Conservation (phyloP, 345 rosid species). For the Luvunga scandens region DNA sequence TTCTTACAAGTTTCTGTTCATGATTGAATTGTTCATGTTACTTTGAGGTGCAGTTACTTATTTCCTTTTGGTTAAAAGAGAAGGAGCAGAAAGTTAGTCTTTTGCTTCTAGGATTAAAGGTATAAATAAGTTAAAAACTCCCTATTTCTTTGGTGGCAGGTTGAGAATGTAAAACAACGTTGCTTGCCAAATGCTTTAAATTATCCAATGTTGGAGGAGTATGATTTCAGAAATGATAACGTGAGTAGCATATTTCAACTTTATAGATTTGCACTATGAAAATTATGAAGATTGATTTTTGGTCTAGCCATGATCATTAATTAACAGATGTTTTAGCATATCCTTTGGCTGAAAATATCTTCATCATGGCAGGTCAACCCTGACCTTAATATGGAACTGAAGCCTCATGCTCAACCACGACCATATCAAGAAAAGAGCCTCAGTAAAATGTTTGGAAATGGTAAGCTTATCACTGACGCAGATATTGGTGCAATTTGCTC, state of each 20-base stretch:
- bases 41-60: not conserved
- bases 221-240: slow-evolving; percentile 88
- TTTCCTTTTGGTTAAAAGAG: not conserved
- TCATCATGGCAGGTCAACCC: slow-evolving; percentile 71
- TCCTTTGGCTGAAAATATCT: not conserved
- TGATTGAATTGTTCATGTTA: not conserved
- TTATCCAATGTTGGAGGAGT: slow-evolving; percentile 99
- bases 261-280: not conserved
- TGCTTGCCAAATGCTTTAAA: slow-evolving; percentile 98
- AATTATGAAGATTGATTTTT: not conserved
- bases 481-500: slow-evolving; percentile 10
- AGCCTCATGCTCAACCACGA: slow-evolving; percentile 93
- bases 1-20: not conserved
- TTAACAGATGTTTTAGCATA: not conserved
- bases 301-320: not conserved
- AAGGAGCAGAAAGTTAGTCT: not conserved
- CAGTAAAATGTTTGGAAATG: slow-evolving; percentile 99
- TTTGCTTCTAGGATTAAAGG: not conserved
- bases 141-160: slow-evolving; percentile 43
- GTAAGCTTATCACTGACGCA: slow-evolving; percentile 25
- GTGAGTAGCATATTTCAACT: slow-evolving; percentile 39
- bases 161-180: slow-evolving; percentile 93
- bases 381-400: slow-evolving; percentile 85
- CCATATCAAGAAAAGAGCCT: slow-evolving; percentile 97
- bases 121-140: not conserved